These are phyloP conservation scores for Hypoxylon sp. DNA, from an alignment of 2,329 filamentous ascomycete species.

Conservation along the genomic window DNA sequence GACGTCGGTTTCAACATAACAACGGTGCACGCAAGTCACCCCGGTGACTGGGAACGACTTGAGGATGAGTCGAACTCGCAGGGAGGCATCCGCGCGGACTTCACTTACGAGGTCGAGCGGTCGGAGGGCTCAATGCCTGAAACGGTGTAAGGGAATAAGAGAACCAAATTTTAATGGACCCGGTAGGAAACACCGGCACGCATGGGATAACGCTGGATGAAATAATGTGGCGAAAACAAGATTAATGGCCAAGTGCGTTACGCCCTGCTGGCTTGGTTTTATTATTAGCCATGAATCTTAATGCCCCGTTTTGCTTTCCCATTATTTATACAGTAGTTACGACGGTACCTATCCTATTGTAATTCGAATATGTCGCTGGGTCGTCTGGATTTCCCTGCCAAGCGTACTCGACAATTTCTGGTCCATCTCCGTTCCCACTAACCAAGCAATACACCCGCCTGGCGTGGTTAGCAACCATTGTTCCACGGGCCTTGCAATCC, in stretches of 20 bases:
- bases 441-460: constrained; percentile 51
- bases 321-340: constrained; percentile 29
- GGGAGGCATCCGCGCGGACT: constrained; percentile 38
- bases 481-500: constrained; percentile 42
- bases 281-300: constrained; percentile 26
- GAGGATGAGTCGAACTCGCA: constrained; percentile 15
- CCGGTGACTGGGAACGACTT: constrained; percentile 38
- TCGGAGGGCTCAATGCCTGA: constrained; percentile 1
- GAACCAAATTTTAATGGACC: not conserved
- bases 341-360: constrained; percentile 46
- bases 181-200: too few species aligned
- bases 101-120: constrained; percentile 39
- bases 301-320: constrained; percentile 1
- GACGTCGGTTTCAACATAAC: constrained; percentile 34
- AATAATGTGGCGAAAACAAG: not conserved
- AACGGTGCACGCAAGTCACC: constrained; percentile 25
- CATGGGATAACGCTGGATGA: not conserved
- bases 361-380: constrained; percentile 46
- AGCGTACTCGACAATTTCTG: constrained; percentile 60
- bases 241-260: constrained; percentile 6
- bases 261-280: constrained; percentile 2
- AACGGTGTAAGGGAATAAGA: not conserved
- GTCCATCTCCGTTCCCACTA: constrained; percentile 28
- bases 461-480: constrained; percentile 46
- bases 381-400: constrained; percentile 62